Evolutionary conservation across 2,329 filamentous ascomycete genomes (phyloP).

Genomic region (Dothiorella sarmentorum): DNA sequence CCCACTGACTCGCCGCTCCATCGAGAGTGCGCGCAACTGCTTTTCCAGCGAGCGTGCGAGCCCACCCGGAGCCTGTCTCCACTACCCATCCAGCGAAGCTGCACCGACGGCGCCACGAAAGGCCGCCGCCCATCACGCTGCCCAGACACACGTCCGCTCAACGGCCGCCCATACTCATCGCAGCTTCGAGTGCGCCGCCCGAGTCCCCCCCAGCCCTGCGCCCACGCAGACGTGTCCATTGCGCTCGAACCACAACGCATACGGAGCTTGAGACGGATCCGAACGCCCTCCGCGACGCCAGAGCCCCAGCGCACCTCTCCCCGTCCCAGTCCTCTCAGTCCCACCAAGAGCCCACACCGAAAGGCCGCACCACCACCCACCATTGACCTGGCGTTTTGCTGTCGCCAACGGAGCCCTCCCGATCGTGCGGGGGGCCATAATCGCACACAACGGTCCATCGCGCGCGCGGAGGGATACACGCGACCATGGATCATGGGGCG

Average conservation of each 20-base stretch:
- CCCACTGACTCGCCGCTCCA: slow-evolving; percentile 17
- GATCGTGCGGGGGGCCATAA: slow-evolving; percentile 19
- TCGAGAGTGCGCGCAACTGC: not conserved
- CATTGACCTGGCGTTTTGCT: slow-evolving; percentile 18
- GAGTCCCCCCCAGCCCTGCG: not conserved
- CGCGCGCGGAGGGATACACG: slow-evolving; percentile 14
- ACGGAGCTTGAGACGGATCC: slow-evolving; percentile 15
- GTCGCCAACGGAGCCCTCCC: slow-evolving; percentile 18
- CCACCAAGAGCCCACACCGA: slow-evolving; percentile 6
- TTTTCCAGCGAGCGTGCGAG: slow-evolving; percentile 13
- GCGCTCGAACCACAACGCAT: slow-evolving; percentile 18
- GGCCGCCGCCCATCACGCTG: slow-evolving; percentile 5
- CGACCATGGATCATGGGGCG: slow-evolving; percentile 41
- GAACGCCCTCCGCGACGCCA: slow-evolving; percentile 14
- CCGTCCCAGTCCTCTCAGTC: slow-evolving; percentile 12
- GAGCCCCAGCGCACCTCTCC: slow-evolving; percentile 16
- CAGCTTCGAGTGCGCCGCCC: not conserved
- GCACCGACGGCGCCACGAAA: slow-evolving; percentile 13
- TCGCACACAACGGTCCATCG: slow-evolving; percentile 10
- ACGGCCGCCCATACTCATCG: slow-evolving; percentile 1
- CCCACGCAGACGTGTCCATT: slow-evolving; percentile 17
- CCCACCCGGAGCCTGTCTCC: slow-evolving; percentile 13
- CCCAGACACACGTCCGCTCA: slow-evolving; percentile 13
- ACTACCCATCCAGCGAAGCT: slow-evolving; percentile 15
- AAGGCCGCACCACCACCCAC: not conserved